Conservation (phyloP, 164 flowering plant species). For the Vitis vinifera region DNA sequence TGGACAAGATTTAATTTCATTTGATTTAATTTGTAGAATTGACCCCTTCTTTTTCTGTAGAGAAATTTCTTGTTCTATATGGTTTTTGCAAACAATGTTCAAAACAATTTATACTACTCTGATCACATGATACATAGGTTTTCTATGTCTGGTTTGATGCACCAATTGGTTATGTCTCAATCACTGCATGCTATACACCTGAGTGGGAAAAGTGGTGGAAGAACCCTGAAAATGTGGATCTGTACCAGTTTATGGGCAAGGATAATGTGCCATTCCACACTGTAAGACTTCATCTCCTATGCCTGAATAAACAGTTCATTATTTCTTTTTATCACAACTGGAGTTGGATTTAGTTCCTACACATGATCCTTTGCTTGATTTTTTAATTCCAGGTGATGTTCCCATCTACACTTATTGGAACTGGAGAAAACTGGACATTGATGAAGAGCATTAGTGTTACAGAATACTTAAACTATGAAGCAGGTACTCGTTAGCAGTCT, state of each 20-base stretch:
- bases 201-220: conserved; percentile 99
- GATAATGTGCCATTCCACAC: conserved; percentile 99
- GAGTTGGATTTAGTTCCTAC: too few species aligned
- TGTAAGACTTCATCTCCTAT: conserved; percentile 34
- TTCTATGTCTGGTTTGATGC: conserved; percentile 99
- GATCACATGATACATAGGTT: conserved; percentile 43
- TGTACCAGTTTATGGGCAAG: conserved; percentile 98
- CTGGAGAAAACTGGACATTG: conserved; percentile 90
- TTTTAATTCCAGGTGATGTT: conserved; percentile 72
- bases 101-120: background rate
- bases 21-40: too few species aligned
- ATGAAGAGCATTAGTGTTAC: conserved; percentile 96
- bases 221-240: conserved; percentile 88
- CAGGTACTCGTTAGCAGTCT: conserved; percentile 40
- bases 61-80: background rate
- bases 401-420: conserved; percentile 87
- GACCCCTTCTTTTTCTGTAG: too few species aligned
- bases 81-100: background rate
- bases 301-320: too few species aligned
- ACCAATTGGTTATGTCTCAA: conserved; percentile 93
- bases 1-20: background rate
- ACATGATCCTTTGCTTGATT: background rate
- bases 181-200: conserved; percentile 76
- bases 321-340: too few species aligned
- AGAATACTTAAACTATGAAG: conserved; percentile 88